Percentiles rank a stretch among this genome's conserved stretches.
phyloP scores from a whole-genome alignment of 2,329 filamentous ascomycete genomes.

The Sporothrix inflata region DNA sequence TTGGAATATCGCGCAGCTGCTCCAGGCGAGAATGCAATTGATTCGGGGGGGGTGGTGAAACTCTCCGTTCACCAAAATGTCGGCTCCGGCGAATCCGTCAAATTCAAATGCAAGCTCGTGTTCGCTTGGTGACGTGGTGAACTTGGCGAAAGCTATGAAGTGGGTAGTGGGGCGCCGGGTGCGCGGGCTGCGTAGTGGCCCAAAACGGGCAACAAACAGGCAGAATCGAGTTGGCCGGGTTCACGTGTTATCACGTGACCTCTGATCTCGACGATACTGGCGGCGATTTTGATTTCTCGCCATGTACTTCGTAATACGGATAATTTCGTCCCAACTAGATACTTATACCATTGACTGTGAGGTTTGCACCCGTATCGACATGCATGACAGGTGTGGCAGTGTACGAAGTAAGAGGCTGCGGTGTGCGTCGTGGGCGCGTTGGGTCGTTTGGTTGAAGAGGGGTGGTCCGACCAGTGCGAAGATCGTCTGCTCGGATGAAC shows the following conservation, averaged over 20 bases:
- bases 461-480: too few species aligned
- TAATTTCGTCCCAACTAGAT: too few species aligned
- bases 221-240: background rate
- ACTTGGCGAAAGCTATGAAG: slow-evolving; percentile 6
- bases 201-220: background rate
- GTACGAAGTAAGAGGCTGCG: too few species aligned
- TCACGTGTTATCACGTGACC: background rate
- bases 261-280: too few species aligned
- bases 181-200: background rate
- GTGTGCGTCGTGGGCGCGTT: too few species aligned
- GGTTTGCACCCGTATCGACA: too few species aligned
- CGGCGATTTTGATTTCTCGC: too few species aligned
- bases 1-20: background rate
- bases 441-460: too few species aligned
- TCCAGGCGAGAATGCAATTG: background rate
- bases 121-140: slow-evolving; percentile 13
- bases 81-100: slow-evolving; percentile 4
- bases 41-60: background rate
- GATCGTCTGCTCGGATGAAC: too few species aligned
- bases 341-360: too few species aligned
- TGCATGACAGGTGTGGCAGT: too few species aligned
- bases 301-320: too few species aligned
- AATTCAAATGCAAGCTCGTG: background rate
- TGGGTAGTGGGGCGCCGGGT: background rate
- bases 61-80: background rate